Conservation (phyloP, 371 early-diverging fungal species). For the Mortierella polycephala region DNA sequence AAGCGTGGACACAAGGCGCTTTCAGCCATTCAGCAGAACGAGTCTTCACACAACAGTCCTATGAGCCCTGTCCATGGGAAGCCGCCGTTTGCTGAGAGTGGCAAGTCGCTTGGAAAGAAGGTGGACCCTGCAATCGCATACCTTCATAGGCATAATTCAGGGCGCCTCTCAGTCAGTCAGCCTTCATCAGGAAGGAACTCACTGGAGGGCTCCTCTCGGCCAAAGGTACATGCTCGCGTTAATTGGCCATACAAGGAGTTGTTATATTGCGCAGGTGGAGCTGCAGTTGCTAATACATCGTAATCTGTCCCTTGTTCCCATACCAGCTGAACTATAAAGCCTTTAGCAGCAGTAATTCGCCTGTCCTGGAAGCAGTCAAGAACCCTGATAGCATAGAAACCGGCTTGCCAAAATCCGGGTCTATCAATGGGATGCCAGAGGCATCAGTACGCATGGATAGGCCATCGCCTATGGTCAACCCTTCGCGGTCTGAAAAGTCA, state of each 20-base stretch:
- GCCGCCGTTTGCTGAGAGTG: slow-evolving; percentile 1
- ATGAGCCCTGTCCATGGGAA: slow-evolving; percentile 8
- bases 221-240: slow-evolving; percentile 22
- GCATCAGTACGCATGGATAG: slow-evolving; percentile 5
- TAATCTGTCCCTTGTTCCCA: not conserved
- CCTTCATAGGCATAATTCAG: slow-evolving; percentile 15
- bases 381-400: slow-evolving; percentile 17
- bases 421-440: slow-evolving; percentile 3
- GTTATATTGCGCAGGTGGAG: no score
- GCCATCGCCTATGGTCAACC: slow-evolving; percentile 1
- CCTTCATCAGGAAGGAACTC: slow-evolving; percentile 49
- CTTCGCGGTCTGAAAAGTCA: not conserved
- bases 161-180: slow-evolving; percentile 26
- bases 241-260: not conserved
- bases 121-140: slow-evolving; percentile 29
- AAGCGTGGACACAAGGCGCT: slow-evolving; percentile 38
- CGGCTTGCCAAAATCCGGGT: slow-evolving; percentile 31
- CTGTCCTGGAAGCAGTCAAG: slow-evolving; percentile 31
- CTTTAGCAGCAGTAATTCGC: slow-evolving; percentile 31
- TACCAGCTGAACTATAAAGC: slow-evolving; percentile 12
- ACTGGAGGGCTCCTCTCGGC: slow-evolving; percentile 25
- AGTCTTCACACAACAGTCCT: slow-evolving; percentile 1
- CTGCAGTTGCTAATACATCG: not conserved
- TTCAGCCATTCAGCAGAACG: slow-evolving; percentile 27
- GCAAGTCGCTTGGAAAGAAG: slow-evolving; percentile 40